phyloP scores from a whole-genome alignment of 2,329 filamentous ascomycete species.

The Alternaria sp. region DNA sequence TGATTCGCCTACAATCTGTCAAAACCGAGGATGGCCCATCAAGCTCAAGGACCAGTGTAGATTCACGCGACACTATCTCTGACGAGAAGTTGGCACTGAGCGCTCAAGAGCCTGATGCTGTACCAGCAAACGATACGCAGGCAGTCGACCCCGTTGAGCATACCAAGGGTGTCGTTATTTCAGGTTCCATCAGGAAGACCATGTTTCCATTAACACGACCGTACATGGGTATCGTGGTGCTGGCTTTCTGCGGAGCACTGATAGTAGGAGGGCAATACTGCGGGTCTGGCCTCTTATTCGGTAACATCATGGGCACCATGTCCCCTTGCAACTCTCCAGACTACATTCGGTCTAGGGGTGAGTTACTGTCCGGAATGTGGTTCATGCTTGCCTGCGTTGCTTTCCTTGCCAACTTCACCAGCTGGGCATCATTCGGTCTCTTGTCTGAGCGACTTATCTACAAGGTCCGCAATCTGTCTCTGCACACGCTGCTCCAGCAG shows the following conservation, averaged over 20 bases:
- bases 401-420: slow-evolving; percentile 68
- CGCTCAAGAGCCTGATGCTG: slow-evolving; percentile 15
- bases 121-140: neutral
- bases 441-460: slow-evolving; percentile 72
- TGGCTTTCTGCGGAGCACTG: slow-evolving; percentile 61
- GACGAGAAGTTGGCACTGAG: slow-evolving; percentile 29
- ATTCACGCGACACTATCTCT: slow-evolving; percentile 31
- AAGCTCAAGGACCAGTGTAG: slow-evolving; percentile 31
- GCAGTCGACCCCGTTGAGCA: slow-evolving; percentile 18
- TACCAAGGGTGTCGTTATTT: slow-evolving; percentile 27
- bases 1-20: slow-evolving; percentile 58
- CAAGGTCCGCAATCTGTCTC: slow-evolving; percentile 68
- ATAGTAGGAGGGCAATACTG: slow-evolving; percentile 67
- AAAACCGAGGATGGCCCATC: slow-evolving; percentile 51
- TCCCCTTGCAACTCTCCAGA: slow-evolving; percentile 61
- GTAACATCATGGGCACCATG: slow-evolving; percentile 65
- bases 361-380: slow-evolving; percentile 66
- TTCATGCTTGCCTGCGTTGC: slow-evolving; percentile 68
- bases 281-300: slow-evolving; percentile 67
- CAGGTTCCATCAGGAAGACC: slow-evolving; percentile 38
- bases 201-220: slow-evolving; percentile 55
- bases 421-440: slow-evolving; percentile 65
- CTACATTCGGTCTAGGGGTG: slow-evolving; percentile 59
- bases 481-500: slow-evolving; percentile 71
- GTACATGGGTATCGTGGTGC: slow-evolving; percentile 54